phyloP scores from a whole-genome alignment of 352 stramenopile species.

The Phytophthora pisi region DNA sequence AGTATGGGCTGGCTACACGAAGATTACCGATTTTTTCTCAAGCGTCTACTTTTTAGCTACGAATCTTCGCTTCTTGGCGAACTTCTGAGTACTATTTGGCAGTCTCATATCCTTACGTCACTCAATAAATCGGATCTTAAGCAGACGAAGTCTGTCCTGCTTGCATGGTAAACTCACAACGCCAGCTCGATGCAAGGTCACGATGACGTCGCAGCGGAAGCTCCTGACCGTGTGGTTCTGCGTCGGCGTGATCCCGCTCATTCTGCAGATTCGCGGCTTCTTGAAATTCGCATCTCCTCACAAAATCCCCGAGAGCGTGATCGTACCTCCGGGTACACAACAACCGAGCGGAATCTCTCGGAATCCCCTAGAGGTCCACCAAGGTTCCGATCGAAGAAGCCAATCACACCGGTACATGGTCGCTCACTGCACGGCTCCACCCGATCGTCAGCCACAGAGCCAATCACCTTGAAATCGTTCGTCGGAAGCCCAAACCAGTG shows the following conservation, averaged over 20 bases:
- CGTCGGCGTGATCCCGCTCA: neutral
- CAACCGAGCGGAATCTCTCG: neutral
- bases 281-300: conserved; percentile 2
- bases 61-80: too few relatives aligned
- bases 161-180: neutral
- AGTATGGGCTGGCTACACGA: too few relatives aligned
- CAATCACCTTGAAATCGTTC: conserved; percentile 23
- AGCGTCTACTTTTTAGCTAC: too few relatives aligned
- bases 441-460: conserved; percentile 1
- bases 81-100: too few relatives aligned
- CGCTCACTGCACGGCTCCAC: conserved; percentile 16
- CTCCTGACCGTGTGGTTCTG: neutral
- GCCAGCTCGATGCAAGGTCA: neutral
- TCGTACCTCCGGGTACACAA: neutral
- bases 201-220: neutral
- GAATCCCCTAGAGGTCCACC: conserved; percentile 1
- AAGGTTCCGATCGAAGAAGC: conserved; percentile 21
- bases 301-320: neutral
- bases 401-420: conserved; percentile 16
- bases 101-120: too few relatives aligned
- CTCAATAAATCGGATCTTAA: too few relatives aligned
- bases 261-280: neutral
- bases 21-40: too few relatives aligned
- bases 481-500: conserved; percentile 15
- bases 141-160: neutral